These are phyloP conservation scores for Telopea speciosissima DNA, from an alignment of 177 flowering plant genomes.

Conservation along the genomic window DNA sequence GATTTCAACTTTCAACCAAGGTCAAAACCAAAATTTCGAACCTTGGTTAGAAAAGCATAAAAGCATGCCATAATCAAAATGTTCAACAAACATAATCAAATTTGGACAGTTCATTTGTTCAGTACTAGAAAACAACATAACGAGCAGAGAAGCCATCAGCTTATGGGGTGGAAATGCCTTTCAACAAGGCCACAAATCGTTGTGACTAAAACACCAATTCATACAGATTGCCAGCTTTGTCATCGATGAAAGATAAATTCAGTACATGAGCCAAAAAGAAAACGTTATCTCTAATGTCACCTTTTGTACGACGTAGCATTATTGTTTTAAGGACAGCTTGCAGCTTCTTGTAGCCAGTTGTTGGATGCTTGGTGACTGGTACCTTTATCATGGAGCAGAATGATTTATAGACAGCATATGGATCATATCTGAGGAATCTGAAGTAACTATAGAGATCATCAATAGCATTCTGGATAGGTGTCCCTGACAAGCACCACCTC, in stretches of 20 bases:
- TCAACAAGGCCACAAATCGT: not conserved
- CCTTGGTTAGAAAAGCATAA: not conserved
- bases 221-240: not conserved
- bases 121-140: not conserved
- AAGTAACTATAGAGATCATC: conserved; percentile 97
- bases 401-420: conserved; percentile 53
- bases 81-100: not conserved
- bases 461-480: conserved; percentile 89
- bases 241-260: not conserved
- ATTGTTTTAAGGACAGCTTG: conserved; percentile 84
- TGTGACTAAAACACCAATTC: not conserved
- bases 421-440: conserved; percentile 83
- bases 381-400: conserved; percentile 59
- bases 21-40: no score
- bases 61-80: not conserved
- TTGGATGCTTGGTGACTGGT: conserved; percentile 56
- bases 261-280: not conserved
- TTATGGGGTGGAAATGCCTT: not conserved
- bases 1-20: no score
- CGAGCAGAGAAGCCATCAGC: not conserved
- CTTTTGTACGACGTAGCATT: conserved; percentile 94
- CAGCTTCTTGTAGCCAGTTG: conserved; percentile 65
- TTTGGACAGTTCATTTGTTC: not conserved
- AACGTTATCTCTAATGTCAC: conserved; percentile 22
- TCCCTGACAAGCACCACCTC: conserved; percentile 96